Evolutionary conservation across 257 asterid species (phyloP).

Genomic region (Nicotiana sylvestris): DNA sequence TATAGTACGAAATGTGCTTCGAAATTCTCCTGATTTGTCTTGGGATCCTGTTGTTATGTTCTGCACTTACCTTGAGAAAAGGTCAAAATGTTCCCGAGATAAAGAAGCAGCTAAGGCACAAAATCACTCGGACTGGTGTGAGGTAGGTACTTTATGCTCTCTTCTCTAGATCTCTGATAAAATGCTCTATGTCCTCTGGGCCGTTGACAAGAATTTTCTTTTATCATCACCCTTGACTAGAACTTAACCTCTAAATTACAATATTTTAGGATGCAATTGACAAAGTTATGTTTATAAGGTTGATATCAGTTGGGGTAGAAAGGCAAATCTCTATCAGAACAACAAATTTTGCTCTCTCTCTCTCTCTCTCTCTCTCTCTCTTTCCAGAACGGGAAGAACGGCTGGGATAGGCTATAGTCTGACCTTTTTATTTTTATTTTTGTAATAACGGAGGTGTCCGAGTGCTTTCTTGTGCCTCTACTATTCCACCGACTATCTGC

Average conservation of each 20-base stretch:
- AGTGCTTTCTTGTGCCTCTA: too few species aligned
- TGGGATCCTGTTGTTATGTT: slow-evolving; percentile 94
- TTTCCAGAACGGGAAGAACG: too few species aligned
- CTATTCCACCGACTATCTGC: too few species aligned
- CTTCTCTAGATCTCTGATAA: neutral
- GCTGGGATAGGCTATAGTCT: too few species aligned
- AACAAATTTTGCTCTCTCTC: neutral
- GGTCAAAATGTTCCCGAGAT: slow-evolving; percentile 39
- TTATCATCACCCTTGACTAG: neutral
- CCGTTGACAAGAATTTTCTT: neutral
- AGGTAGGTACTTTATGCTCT: slow-evolving; percentile 44
- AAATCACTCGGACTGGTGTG: slow-evolving; percentile 86
- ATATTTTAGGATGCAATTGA: neutral
- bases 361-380: too few species aligned
- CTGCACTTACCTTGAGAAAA: slow-evolving; percentile 65
- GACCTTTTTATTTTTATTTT: too few species aligned
- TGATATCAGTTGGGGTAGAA: neutral
- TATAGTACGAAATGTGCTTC: slow-evolving; percentile 67
- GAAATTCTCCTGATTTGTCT: slow-evolving; percentile 37
- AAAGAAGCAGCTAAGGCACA: slow-evolving; percentile 33
- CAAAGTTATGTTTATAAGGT: neutral
- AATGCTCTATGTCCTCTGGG: neutral
- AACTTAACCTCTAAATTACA: neutral
- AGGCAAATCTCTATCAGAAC: neutral
- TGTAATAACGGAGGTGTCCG: too few species aligned